Base-by-base conservation (phyloP, 106 monocot genomes). In the Platanthera guangdongensis region DNA sequence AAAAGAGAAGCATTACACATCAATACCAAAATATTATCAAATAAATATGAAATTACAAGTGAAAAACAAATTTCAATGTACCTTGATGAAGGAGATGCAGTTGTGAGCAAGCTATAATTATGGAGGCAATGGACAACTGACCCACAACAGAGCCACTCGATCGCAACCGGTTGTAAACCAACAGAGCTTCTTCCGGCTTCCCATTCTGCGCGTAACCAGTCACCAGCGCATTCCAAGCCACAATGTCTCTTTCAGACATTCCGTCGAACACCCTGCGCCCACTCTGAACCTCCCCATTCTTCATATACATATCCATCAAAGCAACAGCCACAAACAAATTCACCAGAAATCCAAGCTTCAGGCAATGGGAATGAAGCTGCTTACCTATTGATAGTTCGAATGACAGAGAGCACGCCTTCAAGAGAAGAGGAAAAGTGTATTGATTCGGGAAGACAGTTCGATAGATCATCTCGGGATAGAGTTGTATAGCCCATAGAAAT, bases 251-350 rank as follows among this genome's bases (percentile, higher is more conserved):
- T 13, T 50, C 77, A 28, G 50, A 6, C 77, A 77, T 77, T 65
- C 50, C 77, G 32, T 77, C 77, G 60, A 77, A 77, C 77, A 77
- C 77, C 65, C 16, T 63, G 16, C 47, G 50, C 9, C 54, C 78
- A 9, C 28, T 11, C 32, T 4, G 28, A 0, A 54, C 39, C 71
- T 51, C 71, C 52, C 69, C 78, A 10, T 53, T 69, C 78, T 78
- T 69, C 78, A 78, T 71, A 52, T 71, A 78, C 78, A 78, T 71
- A 68, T 78, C 78, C 55, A 78, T 71, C 21, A 15, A 51, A 30
- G 54, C 78, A 16, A 14, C 51, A 10, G 16, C 52, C 53, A 78
- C 78, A 28, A 78, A 78, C 22, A 30, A 16, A 68, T 78, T 78
- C 30, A 10, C 39, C 4, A n/a, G 9, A 50, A 19, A 48, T 8